Evolutionary conservation across 495 filamentous ascomycete genomes (phyloP).

Genomic region (Cladorrhinum samala): DNA sequence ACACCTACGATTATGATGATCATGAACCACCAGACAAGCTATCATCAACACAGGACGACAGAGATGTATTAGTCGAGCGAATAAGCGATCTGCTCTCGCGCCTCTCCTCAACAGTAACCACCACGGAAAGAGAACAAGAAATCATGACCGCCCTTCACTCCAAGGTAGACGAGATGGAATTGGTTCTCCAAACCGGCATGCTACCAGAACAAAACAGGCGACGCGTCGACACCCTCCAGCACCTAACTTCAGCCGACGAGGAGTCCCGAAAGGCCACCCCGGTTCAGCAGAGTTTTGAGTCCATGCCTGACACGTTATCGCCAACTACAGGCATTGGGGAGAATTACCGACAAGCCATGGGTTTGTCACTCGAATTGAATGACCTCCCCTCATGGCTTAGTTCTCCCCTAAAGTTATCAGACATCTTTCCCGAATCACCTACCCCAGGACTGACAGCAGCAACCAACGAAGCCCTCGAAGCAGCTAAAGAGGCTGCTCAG

Average conservation of each 20-base stretch:
- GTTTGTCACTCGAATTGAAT: too few relatives aligned
- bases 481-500: constrained; percentile 11
- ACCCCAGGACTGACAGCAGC: constrained; percentile 13
- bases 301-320: too few relatives aligned
- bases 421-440: constrained; percentile 4
- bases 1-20: too few relatives aligned
- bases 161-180: constrained; percentile 45
- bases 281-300: too few relatives aligned
- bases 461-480: constrained; percentile 25
- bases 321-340: too few relatives aligned
- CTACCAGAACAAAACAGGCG: not conserved
- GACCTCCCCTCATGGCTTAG: constrained; percentile 4
- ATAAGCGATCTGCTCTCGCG: constrained; percentile 40
- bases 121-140: too few relatives aligned
- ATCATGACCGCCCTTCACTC: constrained; percentile 31
- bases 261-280: not conserved
- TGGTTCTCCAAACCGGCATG: constrained; percentile 17
- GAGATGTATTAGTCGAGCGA: constrained; percentile 41
- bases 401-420: constrained; percentile 3
- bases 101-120: constrained; percentile 26
- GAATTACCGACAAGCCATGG: too few relatives aligned
- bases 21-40: constrained; percentile 1
- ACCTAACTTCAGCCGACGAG: not conserved
- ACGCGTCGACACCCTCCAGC: too few relatives aligned
- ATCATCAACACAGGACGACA: not conserved